A percentile compares a stretch with the other conserved stretches of the same genome.
phyloP scores from a whole-genome alignment of 768 basidiomycete species.

The Boletus pseudo-olivaceus region DNA sequence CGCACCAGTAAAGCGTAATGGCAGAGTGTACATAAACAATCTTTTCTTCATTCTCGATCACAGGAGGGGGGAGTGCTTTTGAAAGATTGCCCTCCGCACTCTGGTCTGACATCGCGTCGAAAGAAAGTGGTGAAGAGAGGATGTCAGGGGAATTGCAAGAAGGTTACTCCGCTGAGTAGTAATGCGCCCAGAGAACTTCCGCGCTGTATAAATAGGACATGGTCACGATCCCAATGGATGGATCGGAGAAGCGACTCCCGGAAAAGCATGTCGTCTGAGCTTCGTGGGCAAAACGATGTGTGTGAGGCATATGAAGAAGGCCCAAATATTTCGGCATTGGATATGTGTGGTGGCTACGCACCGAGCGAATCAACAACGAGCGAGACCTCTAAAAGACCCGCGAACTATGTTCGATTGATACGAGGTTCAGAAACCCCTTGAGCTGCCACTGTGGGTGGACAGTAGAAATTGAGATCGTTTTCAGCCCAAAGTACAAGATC shows the following conservation, averaged over 20 bases:
- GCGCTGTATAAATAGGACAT: slow-evolving; percentile 14
- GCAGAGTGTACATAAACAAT: slow-evolving; percentile 9
- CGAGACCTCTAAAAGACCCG: not conserved
- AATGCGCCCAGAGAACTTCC: not conserved
- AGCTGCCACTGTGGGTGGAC: not conserved
- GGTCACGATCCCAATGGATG: not conserved
- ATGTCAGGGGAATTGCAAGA: not conserved
- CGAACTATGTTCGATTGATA: not conserved
- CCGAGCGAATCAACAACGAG: not conserved
- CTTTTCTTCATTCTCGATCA: slow-evolving; percentile 1
- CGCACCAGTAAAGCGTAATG: not conserved
- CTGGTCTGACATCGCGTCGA: slow-evolving; percentile 10
- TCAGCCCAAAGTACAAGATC: not conserved
- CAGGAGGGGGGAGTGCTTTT: not conserved
- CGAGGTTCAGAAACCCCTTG: not conserved
- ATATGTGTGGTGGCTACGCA: not conserved
- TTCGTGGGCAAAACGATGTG: not conserved
- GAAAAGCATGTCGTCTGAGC: not conserved
- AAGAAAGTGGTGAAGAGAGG: not conserved
- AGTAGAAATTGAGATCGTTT: not conserved
- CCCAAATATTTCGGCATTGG: not conserved
- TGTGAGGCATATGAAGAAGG: not conserved
- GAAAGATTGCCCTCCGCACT: not conserved
- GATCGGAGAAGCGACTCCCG: not conserved
- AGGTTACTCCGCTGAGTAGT: not conserved